Evolutionary conservation across 1,139 yeast genomes (phyloP), one percentile per base, ranked within the genome.

Genomic region (Magnusiomyces sp.): DNA sequence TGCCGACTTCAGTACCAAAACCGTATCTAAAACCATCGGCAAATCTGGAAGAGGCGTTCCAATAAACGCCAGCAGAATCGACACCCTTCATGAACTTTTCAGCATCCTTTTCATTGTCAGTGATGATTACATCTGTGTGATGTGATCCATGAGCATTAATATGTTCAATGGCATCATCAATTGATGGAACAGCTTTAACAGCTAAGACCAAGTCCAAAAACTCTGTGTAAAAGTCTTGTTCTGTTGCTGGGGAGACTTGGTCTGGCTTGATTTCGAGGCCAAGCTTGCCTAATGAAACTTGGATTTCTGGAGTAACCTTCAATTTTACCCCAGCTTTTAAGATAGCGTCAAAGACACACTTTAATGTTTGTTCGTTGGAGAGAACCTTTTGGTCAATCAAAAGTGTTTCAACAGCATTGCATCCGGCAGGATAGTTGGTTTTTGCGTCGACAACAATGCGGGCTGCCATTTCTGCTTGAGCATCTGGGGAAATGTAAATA

Each of bases 11-110:
- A 7, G 98, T 84, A 49, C 99, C 99, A 64, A 94, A 92, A 0
- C 99, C 99, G 63, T 89, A 94, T 64, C 98, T 79, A 73, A 88
- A 92, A 1, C 99, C 99, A 68, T 94, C 99, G 9, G 98, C 97
- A 69, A 94, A 94, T 63, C 99, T 76, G 2, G 97, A 88, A 9
- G 95, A 85, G 48, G 95, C 90, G 64, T 94, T 94, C 97, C 97
- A 90, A 71, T 88, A 94, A n/a, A 92, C 95, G 51, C 97, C 97
- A 2, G 97, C 86, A 5, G 97, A 86, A 66, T 94, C 98, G 41
- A 94, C 77, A 31, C 90, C 95, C 65, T 82, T 81, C 61, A 90
- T 68, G 69, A 92, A 94, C 53, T 68, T 68, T 44, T 86, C 84
- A 0, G 98, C 97, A 6, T 71, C 71, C 5, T 61, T 73, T 61